Percentiles rank a stretch among this genome's conserved stretches.
Evolutionary conservation across 2,329 filamentous ascomycete species (phyloP).

Genomic region (Exophiala oligosperma): DNA sequence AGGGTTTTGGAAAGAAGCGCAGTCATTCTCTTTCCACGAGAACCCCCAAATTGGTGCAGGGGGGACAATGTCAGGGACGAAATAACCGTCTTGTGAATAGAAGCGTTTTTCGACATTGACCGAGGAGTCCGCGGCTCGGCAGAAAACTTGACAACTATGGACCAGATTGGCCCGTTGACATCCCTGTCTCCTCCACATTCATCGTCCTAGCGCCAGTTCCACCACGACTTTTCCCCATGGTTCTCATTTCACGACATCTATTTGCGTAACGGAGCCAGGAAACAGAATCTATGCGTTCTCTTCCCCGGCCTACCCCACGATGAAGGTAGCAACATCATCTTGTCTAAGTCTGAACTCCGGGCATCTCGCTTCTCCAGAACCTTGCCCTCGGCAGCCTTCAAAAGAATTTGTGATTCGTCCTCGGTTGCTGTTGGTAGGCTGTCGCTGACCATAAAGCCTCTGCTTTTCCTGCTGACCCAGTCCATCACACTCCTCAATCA

Average conservation of each 20-base stretch:
- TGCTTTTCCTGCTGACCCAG: no score
- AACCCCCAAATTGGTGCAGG: background rate
- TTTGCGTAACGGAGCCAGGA: background rate
- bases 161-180: background rate
- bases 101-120: background rate
- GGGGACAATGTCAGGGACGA: background rate
- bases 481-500: no score
- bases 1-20: constrained; percentile 12
- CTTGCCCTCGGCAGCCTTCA: background rate
- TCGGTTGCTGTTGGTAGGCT: background rate
- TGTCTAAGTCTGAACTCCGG: background rate
- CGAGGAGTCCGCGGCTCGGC: background rate
- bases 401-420: background rate
- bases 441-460: background rate
- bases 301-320: background rate
- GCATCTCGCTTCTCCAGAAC: background rate
- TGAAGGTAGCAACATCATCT: no score
- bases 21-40: constrained; percentile 5
- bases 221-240: background rate
- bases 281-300: background rate
- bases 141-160: background rate
- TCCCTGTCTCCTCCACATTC: background rate
- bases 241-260: background rate
- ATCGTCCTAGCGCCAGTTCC: background rate
- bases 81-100: no score